A percentile compares a stretch with the other conserved stretches of the same genome.
Conservation (phyloP, 2,329 filamentous ascomycete species). For the Scolecobasidium constrictum region DNA sequence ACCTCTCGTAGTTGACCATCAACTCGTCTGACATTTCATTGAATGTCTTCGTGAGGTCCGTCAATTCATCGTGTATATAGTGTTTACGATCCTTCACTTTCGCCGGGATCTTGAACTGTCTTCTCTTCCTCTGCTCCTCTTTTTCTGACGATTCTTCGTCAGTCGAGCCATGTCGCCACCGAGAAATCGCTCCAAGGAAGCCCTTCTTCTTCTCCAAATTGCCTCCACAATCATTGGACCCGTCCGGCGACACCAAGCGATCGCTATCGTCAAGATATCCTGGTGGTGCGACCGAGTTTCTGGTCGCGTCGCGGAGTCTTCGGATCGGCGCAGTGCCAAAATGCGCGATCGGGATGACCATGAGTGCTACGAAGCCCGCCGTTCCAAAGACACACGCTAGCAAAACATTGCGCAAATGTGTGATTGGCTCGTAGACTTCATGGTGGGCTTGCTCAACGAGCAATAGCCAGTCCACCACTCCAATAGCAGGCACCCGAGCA, state of each 20-base stretch:
- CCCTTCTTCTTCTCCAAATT: constrained; percentile 34
- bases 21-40: constrained; percentile 92
- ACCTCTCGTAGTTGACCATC: constrained; percentile 69
- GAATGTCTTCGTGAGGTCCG: constrained; percentile 73
- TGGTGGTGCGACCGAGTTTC: constrained; percentile 58
- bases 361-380: constrained; percentile 56
- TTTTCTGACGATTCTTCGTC: constrained; percentile 19
- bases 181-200: constrained; percentile 25
- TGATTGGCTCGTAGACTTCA: constrained; percentile 69
- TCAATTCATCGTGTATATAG: constrained; percentile 70
- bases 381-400: constrained; percentile 80
- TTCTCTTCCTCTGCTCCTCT: constrained; percentile 29
- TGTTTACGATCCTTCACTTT: constrained; percentile 70
- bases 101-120: constrained; percentile 70
- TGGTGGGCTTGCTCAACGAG: constrained; percentile 63
- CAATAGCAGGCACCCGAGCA: constrained; percentile 51
- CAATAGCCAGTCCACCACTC: constrained; percentile 70
- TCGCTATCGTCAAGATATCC: constrained; percentile 30
- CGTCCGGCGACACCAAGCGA: constrained; percentile 22
- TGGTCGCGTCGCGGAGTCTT: constrained; percentile 62
- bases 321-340: constrained; percentile 71
- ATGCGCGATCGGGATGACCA: constrained; percentile 72
- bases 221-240: constrained; percentile 35
- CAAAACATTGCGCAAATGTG: constrained; percentile 65
- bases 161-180: constrained; percentile 18